These are phyloP conservation scores for Luzula sylvatica DNA, from an alignment of 176 grass and related monocot genomes.

Conservation along the genomic window DNA sequence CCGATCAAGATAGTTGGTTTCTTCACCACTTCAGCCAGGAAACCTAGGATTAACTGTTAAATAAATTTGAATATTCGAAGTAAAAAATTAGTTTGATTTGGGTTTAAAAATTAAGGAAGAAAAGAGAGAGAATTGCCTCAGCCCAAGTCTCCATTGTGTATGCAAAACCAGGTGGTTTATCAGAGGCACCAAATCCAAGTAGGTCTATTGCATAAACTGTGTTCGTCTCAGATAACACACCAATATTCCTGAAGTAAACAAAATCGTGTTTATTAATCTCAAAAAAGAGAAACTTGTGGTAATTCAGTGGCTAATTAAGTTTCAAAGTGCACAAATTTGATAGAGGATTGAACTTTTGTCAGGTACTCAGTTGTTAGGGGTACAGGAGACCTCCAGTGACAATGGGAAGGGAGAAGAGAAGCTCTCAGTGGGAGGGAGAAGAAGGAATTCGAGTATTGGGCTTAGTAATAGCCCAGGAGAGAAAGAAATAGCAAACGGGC, in stretches of 20 bases:
- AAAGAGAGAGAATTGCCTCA: conserved; percentile 26
- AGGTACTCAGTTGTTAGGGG: too few species aligned
- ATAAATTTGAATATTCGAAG: neutral
- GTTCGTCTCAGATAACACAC: conserved; percentile 53
- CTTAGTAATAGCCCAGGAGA: too few species aligned
- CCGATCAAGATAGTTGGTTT: conserved; percentile 73
- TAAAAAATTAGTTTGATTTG: conserved; percentile 5
- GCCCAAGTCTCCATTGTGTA: conserved; percentile 97
- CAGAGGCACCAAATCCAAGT: conserved; percentile 81
- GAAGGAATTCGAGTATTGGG: too few species aligned
- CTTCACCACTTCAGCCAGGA: conserved; percentile 79
- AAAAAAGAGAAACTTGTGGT: neutral
- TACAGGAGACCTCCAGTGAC: too few species aligned
- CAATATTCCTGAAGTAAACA: conserved; percentile 42
- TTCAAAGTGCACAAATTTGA: too few species aligned
- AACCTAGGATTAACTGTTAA: conserved; percentile 80
- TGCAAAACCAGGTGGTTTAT: conserved; percentile 65
- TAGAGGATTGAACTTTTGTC: too few species aligned
- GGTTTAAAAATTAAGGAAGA: neutral
- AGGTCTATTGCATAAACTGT: conserved; percentile 84
- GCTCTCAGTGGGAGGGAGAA: too few species aligned
- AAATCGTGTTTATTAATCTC: neutral
- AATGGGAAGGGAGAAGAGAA: too few species aligned
- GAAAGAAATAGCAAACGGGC: too few species aligned
- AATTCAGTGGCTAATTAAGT: neutral